These are phyloP conservation scores for Porodaedalea pini DNA, from an alignment of 1,284 basidiomycete genomes.

Conservation along the genomic window DNA sequence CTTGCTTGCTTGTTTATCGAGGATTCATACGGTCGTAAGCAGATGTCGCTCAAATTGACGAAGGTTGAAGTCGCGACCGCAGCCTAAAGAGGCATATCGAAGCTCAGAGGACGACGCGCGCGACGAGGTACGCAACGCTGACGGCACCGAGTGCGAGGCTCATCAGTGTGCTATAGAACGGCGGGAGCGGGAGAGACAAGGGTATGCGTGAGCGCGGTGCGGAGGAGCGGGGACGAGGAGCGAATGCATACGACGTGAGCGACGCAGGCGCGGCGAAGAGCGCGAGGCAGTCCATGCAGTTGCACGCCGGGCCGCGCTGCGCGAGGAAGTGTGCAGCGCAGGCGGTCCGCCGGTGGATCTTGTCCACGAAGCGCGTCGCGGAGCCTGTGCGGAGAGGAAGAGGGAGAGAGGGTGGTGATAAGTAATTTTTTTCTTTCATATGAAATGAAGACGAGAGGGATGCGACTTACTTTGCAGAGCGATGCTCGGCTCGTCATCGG, in stretches of 20 bases:
- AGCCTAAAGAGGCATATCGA: too few relatives aligned
- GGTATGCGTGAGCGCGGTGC: background rate
- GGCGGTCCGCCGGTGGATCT: conserved; percentile 17
- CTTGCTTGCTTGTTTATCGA: too few relatives aligned
- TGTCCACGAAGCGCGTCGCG: conserved; percentile 13
- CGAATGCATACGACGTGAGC: conserved; percentile 9
- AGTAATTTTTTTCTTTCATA: background rate
- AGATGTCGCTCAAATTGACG: conserved; percentile 5
- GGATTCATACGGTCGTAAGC: background rate
- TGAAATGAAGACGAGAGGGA: background rate
- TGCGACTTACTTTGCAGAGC: conserved; percentile 8
- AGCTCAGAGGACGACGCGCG: conserved; percentile 9
- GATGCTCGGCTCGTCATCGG: conserved; percentile 12
- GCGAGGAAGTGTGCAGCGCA: conserved; percentile 14
- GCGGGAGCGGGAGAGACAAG: background rate
- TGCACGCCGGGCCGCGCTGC: conserved; percentile 10
- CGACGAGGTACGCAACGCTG: conserved; percentile 10
- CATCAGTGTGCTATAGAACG: background rate
- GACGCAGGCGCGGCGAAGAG: conserved; percentile 9
- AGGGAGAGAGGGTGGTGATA: background rate
- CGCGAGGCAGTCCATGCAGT: conserved; percentile 17
- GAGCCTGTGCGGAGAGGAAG: conserved; percentile 8
- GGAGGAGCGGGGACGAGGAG: background rate
- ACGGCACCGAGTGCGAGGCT: conserved; percentile 15
- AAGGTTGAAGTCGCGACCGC: too few relatives aligned